phyloP scores from a whole-genome alignment of 2,329 filamentous ascomycete species.

The Ophiocordyceps australis region DNA sequence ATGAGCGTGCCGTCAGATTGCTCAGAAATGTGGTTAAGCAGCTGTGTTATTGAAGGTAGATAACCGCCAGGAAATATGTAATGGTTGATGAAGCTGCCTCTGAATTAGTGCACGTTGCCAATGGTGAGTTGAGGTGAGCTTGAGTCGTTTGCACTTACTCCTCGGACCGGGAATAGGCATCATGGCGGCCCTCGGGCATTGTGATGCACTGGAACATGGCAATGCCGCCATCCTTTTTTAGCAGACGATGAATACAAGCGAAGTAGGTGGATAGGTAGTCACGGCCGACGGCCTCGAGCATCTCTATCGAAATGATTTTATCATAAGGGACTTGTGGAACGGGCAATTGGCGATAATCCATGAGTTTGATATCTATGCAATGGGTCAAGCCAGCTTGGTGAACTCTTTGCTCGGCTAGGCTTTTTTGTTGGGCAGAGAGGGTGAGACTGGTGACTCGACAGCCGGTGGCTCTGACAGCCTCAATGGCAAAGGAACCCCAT shows the following conservation, averaged over 20 bases:
- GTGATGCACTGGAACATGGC: constrained; percentile 64
- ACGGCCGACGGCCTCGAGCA: constrained; percentile 56
- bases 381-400: constrained; percentile 37
- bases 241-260: constrained; percentile 37
- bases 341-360: constrained; percentile 49
- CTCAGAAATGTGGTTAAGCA: constrained; percentile 38
- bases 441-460: constrained; percentile 54
- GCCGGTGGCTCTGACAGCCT: constrained; percentile 45
- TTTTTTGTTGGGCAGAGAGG: constrained; percentile 50
- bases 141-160: too few relatives aligned
- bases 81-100: constrained; percentile 52
- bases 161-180: constrained; percentile 44
- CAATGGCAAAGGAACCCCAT: constrained; percentile 59
- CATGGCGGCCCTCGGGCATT: constrained; percentile 52
- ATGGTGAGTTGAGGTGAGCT: too few relatives aligned
- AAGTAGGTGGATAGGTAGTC: constrained; percentile 55
- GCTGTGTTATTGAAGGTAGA: constrained; percentile 37
- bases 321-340: constrained; percentile 38
- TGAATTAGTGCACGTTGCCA: too few relatives aligned
- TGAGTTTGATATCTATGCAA: constrained; percentile 44
- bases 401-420: constrained; percentile 47
- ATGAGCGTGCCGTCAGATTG: constrained; percentile 44
- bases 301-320: constrained; percentile 59
- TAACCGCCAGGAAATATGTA: constrained; percentile 71
- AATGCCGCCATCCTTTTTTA: constrained; percentile 48